Conservation (phyloP, 2,329 filamentous ascomycete species). For the Fusarium verrucosum region DNA sequence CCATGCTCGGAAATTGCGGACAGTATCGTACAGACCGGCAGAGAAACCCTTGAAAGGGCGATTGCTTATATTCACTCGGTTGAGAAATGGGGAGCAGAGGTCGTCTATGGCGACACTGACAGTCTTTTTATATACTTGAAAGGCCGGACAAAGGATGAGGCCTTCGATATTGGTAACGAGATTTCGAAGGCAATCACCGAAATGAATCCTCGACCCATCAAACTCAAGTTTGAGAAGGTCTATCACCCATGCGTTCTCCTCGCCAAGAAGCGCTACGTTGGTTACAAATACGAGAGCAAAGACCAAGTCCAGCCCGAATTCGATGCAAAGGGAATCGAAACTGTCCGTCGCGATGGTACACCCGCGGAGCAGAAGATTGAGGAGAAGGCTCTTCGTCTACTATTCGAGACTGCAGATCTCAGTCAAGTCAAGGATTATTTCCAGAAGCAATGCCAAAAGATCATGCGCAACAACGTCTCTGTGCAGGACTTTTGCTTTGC, state of each 20-base stretch:
- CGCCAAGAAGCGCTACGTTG: conserved; percentile 97
- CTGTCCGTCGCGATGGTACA: conserved; percentile 92
- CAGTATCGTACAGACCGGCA: conserved; percentile 94
- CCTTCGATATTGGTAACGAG: conserved; percentile 91
- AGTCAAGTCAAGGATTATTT: conserved; percentile 91
- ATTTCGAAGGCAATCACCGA: conserved; percentile 88
- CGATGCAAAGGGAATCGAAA: conserved; percentile 98
- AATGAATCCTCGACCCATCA: conserved; percentile 89
- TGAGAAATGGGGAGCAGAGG: conserved; percentile 89
- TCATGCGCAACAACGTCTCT: conserved; percentile 87
- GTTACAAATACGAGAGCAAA: conserved; percentile 91
- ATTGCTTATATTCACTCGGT: conserved; percentile 93
- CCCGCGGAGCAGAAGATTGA: conserved; percentile 97
- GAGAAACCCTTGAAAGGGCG: conserved; percentile 92
- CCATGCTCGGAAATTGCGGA: conserved; percentile 98
- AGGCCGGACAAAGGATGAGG: conserved; percentile 85
- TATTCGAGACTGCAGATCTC: conserved; percentile 91
- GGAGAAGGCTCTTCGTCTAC: conserved; percentile 85
- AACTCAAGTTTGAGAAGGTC: conserved; percentile 98
- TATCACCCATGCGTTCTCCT: conserved; percentile 95
- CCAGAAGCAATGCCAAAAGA: conserved; percentile 87
- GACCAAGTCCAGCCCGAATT: conserved; percentile 84
- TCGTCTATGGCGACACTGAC: conserved; percentile 98
- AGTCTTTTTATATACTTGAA: conserved; percentile 91
- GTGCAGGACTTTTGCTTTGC: conserved; percentile 98